Evolutionary conservation across 1,284 basidiomycete species (phyloP), one percentile per base, ranked within the genome.

Genomic region (Pseudozyma pruni): DNA sequence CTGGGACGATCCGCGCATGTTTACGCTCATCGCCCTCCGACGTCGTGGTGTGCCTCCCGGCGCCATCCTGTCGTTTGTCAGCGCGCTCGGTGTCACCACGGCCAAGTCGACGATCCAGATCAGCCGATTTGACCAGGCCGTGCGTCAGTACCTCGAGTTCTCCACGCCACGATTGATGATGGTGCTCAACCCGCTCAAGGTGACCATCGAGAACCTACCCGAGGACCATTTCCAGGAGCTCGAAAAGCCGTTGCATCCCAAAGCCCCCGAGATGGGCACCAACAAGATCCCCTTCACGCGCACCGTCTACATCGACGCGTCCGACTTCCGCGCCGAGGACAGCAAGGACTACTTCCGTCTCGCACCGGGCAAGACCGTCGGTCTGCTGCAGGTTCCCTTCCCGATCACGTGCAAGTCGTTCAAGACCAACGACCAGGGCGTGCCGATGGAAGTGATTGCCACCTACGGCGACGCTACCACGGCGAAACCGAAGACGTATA

Each of bases 1-100:
- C 41, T 99, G 96, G 96, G 94, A 98, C 79, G 96, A 99, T 81
- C 96, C 96, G 40, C 90, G 96, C n/a, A 87, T 99, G 48, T 97
- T 96, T 85, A 98, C 96, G 1, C 88, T 98, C 70, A 95, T 98
- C 72, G 94, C 94, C 3, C 88, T 98, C 29, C 89, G 95, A 55
- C 88, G 96, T 57, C 90, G 96, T 44, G 96, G 96, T 68, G 89
- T 98, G 22, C 96, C 96, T 16, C 95, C 96, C 10, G 93, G 93
- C 25, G 96, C 96, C 7, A 91, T 99, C 81, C 85, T 93, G 45
- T 90, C 90, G 13, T 98, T 99, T 83, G 93, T 98, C 68, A 90
- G 91, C 83, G 88, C 89, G 11, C 87, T 99, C 11, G 96, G 96
- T 43, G 94, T 99, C 27, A 95, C 95, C 10, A 94, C 91, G 2